A percentile compares a stretch with the other conserved stretches of the same genome.
phyloP scores from a whole-genome alignment of 2,329 filamentous ascomycete genomes.

The Chalaropsis ovoidea region DNA sequence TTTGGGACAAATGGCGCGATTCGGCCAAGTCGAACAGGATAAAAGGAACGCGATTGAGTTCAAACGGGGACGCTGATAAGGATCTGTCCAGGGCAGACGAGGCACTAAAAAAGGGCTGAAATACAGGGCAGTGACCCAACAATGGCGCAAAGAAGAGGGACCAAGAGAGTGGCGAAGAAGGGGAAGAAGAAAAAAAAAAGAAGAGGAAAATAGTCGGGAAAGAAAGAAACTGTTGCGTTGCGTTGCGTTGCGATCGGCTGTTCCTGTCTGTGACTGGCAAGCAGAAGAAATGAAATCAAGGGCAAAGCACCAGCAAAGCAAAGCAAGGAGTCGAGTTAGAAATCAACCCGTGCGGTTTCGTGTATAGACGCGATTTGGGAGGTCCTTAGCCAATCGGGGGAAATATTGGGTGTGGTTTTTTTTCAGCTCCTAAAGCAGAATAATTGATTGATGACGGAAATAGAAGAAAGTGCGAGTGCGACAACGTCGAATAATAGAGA shows the following conservation, averaged over 20 bases:
- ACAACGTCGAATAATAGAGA: slow-evolving; percentile 14
- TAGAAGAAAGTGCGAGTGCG: slow-evolving; percentile 26
- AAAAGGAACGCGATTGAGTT: slow-evolving; percentile 18
- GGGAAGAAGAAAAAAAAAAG: background rate
- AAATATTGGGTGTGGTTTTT: background rate
- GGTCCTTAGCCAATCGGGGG: background rate
- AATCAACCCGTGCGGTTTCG: slow-evolving; percentile 14
- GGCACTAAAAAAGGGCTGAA: background rate
- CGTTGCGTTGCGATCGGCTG: background rate
- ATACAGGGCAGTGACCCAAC: background rate
- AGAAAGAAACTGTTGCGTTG: background rate
- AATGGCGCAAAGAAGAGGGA: slow-evolving; percentile 6
- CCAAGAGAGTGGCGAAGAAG: background rate
- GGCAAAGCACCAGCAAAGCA: background rate
- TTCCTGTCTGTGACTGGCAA: background rate
- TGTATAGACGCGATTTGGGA: slow-evolving; percentile 18
- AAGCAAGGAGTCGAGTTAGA: slow-evolving; percentile 14
- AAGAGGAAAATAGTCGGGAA: background rate
- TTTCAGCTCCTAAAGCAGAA: slow-evolving; percentile 6
- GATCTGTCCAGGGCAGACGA: slow-evolving; percentile 5
- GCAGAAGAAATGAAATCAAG: slow-evolving; percentile 10
- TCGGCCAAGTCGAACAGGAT: background rate
- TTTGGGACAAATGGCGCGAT: slow-evolving; percentile 15
- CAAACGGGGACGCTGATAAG: slow-evolving; percentile 13
- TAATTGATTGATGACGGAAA: slow-evolving; percentile 20